phyloP scores from a whole-genome alignment of 2,329 filamentous ascomycete genomes.

The Diplodia mutila region DNA sequence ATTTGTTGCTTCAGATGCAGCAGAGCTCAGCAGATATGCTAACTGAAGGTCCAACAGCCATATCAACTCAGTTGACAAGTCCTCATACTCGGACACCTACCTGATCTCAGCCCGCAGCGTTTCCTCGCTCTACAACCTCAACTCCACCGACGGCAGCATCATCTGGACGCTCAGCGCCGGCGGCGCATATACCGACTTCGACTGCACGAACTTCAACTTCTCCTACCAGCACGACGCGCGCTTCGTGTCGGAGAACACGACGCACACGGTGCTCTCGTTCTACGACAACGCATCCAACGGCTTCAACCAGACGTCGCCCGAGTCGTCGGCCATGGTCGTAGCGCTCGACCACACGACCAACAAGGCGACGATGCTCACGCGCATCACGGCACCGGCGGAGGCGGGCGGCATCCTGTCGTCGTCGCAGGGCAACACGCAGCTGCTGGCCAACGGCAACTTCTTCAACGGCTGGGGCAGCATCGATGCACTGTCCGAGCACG shows the following conservation, averaged over 20 bases:
- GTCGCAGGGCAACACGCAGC: conserved; percentile 58
- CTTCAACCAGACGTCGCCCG: conserved; percentile 45
- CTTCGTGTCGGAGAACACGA: conserved; percentile 50
- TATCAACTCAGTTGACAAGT: conserved; percentile 60
- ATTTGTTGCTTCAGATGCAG: not conserved
- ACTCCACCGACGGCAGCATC: conserved; percentile 51
- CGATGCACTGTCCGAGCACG: conserved; percentile 49
- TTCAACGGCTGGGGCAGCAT: conserved; percentile 61
- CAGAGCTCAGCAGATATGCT: not conserved
- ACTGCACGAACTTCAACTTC: conserved; percentile 50
- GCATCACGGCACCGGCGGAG: conserved; percentile 12
- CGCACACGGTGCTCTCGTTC: conserved; percentile 56
- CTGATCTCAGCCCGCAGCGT: conserved; percentile 58
- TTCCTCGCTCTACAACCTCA: conserved; percentile 53
- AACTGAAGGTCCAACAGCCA: conserved; percentile 38
- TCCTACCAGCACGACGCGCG: conserved; percentile 59
- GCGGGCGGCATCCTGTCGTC: conserved; percentile 49
- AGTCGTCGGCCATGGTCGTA: conserved; percentile 27
- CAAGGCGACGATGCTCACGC: conserved; percentile 27
- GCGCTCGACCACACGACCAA: conserved; percentile 11
- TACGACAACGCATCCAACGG: conserved; percentile 60
- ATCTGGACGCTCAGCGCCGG: conserved; percentile 54
- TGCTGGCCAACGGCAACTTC: conserved; percentile 57
- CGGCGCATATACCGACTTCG: conserved; percentile 22
- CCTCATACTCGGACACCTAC: conserved; percentile 54